Evolutionary conservation across 169 alveolate species (phyloP).

Genomic region (Theileria parva): DNA sequence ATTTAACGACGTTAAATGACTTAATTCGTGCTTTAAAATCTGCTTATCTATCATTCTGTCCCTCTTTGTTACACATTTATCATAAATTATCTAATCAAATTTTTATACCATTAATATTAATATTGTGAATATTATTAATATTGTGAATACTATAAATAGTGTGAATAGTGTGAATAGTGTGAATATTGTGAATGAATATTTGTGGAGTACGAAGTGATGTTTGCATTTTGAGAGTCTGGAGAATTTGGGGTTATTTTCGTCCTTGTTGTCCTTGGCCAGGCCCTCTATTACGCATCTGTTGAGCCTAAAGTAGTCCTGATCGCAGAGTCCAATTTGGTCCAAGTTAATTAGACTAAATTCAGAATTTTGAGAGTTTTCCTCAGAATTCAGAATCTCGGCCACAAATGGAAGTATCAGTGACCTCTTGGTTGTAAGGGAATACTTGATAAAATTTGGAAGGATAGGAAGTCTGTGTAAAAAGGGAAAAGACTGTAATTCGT

Average conservation of each 20-base stretch:
- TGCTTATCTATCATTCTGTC: background rate
- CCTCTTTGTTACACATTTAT: slow-evolving; percentile 3
- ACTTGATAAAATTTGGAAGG: slow-evolving; percentile 8
- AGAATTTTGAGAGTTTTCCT: background rate
- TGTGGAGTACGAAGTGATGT: background rate
- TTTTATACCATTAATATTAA: background rate
- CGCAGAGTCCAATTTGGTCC: slow-evolving; percentile 1
- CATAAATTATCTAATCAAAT: background rate
- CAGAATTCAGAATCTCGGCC: background rate
- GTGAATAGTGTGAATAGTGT: no score
- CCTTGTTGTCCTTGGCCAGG: slow-evolving; percentile 9
- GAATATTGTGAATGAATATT: background rate
- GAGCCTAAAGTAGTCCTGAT: slow-evolving; percentile 1
- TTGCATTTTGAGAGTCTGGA: slow-evolving; percentile 18
- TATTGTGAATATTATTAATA: no score
- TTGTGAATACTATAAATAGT: no score
- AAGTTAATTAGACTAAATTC: background rate
- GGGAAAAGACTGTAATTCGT: slow-evolving; percentile 8
- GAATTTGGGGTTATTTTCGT: slow-evolving; percentile 11
- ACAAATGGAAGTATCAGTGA: slow-evolving; percentile 15
- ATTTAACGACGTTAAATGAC: background rate
- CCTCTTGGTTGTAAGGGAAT: background rate
- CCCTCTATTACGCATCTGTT: slow-evolving; percentile 21
- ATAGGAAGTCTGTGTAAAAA: slow-evolving; percentile 7
- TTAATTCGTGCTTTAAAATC: slow-evolving; percentile 9